These are phyloP conservation scores for Serendipita sp. DNA, from an alignment of 768 basidiomycete species.

Conservation along the genomic window DNA sequence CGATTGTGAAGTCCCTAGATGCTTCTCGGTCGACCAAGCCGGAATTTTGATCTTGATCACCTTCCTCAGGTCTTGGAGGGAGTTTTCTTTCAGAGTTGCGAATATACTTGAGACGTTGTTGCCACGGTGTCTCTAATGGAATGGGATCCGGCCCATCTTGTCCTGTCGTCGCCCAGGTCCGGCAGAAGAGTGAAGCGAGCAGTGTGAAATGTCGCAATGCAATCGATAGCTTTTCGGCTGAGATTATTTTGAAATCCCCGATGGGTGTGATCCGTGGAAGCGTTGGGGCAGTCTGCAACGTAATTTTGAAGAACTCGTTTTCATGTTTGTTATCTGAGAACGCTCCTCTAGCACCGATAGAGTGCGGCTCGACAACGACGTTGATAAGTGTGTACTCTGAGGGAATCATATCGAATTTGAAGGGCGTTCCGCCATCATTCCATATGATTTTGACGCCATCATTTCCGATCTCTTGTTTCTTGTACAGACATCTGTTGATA, in stretches of 20 bases:
- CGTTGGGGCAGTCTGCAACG: slow-evolving; percentile 69
- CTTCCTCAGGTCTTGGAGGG: background rate
- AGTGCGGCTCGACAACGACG: slow-evolving; percentile 91
- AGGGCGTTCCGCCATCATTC: slow-evolving; percentile 89
- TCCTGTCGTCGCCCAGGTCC: slow-evolving; percentile 62
- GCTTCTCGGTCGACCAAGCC: background rate
- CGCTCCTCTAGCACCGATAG: slow-evolving; percentile 65
- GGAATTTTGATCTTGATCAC: background rate
- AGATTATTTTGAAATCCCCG: slow-evolving; percentile 88
- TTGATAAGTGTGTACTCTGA: slow-evolving; percentile 97
- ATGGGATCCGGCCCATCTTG: slow-evolving; percentile 24
- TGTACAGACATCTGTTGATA: slow-evolving; percentile 28
- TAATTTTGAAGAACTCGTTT: slow-evolving; percentile 93
- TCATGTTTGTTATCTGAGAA: slow-evolving; percentile 74
- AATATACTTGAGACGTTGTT: background rate
- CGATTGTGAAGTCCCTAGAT: background rate
- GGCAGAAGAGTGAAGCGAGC: slow-evolving; percentile 79
- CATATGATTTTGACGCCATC: slow-evolving; percentile 92
- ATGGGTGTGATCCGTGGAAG: slow-evolving; percentile 93
- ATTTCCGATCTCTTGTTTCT: slow-evolving; percentile 95
- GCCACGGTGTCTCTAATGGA: background rate
- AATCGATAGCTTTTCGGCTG: slow-evolving; percentile 71
- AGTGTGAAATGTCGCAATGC: slow-evolving; percentile 79
- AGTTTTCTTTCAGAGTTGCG: slow-evolving; percentile 3
- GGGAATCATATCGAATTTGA: slow-evolving; percentile 77